Percentiles rank a stretch among this genome's conserved stretches.
Conservation (phyloP, 495 filamentous ascomycete species). For the Penicillium coprophilum region DNA sequence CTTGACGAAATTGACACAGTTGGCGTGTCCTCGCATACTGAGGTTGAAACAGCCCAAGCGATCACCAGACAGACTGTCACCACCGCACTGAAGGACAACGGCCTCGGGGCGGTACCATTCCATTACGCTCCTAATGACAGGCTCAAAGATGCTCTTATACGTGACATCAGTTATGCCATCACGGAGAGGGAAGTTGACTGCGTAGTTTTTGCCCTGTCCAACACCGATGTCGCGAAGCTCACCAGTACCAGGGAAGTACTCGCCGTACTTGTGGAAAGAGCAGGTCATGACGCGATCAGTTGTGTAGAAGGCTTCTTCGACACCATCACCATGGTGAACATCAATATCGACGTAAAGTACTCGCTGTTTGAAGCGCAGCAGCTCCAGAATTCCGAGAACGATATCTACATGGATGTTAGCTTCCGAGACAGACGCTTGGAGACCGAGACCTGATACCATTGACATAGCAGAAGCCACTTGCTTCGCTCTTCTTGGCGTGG, state of each 20-base stretch:
- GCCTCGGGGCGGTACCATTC: conserved; percentile 92
- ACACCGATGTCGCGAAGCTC: conserved; percentile 95
- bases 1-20: conserved; percentile 95
- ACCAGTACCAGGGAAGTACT: conserved; percentile 97
- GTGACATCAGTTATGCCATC: conserved; percentile 92
- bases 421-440: background rate
- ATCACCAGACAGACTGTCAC: conserved; percentile 92
- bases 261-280: conserved; percentile 98
- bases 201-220: conserved; percentile 87
- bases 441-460: conserved; percentile 65
- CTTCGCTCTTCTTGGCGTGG: conserved; percentile 96
- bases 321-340: conserved; percentile 96
- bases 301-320: conserved; percentile 96
- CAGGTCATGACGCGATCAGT: conserved; percentile 98
- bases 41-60: conserved; percentile 96
- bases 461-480: conserved; percentile 96
- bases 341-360: conserved; percentile 98
- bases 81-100: conserved; percentile 94
- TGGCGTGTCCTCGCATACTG: conserved; percentile 95
- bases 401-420: conserved; percentile 63
- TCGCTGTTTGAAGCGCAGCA: conserved; percentile 89
- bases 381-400: conserved; percentile 91
- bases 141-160: conserved; percentile 95
- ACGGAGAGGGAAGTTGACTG: conserved; percentile 94
- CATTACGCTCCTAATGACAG: conserved; percentile 91